phyloP scores from a whole-genome alignment of 768 basidiomycete genomes.

The Amanita thiersii region DNA sequence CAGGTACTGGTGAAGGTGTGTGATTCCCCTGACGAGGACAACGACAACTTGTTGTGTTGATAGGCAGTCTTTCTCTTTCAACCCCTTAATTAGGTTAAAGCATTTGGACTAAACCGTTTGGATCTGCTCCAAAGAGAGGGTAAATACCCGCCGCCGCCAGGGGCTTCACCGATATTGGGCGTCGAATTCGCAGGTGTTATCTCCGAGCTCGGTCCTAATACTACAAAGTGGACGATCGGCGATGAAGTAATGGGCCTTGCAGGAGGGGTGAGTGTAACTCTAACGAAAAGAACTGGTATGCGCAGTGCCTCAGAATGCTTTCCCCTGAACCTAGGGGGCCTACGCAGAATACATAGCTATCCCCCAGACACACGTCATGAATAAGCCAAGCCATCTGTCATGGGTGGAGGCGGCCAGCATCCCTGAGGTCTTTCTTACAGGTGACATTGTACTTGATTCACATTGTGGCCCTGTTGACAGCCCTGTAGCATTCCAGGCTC shows the following conservation, averaged over 20 bases:
- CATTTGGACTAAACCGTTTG: constrained; percentile 88
- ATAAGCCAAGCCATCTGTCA: constrained; percentile 66
- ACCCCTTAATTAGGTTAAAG: constrained; percentile 44
- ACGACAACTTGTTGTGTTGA: not conserved
- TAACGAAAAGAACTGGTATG: not conserved
- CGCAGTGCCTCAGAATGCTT: not conserved
- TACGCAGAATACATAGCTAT: constrained; percentile 83
- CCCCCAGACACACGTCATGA: constrained; percentile 55
- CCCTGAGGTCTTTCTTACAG: constrained; percentile 85
- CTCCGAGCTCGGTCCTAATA: constrained; percentile 40
- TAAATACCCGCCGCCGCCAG: constrained; percentile 71
- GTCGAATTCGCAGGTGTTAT: constrained; percentile 81
- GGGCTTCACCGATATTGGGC: constrained; percentile 67
- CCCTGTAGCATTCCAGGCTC: constrained; percentile 35
- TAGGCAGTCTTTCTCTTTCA: not conserved
- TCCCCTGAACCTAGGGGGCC: constrained; percentile 52
- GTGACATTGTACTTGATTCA: constrained; percentile 25
- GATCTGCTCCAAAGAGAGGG: constrained; percentile 70
- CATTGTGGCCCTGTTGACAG: not conserved
- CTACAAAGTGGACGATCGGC: constrained; percentile 47
- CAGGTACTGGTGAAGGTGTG: constrained; percentile 78
- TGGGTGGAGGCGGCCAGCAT: constrained; percentile 85
- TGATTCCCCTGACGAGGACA: not conserved
- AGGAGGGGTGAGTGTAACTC: constrained; percentile 56
- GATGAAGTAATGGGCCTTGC: constrained; percentile 78